Evolutionary conservation across 495 filamentous ascomycete species (phyloP).

Genomic region (Amphirosellinia nigrospora): DNA sequence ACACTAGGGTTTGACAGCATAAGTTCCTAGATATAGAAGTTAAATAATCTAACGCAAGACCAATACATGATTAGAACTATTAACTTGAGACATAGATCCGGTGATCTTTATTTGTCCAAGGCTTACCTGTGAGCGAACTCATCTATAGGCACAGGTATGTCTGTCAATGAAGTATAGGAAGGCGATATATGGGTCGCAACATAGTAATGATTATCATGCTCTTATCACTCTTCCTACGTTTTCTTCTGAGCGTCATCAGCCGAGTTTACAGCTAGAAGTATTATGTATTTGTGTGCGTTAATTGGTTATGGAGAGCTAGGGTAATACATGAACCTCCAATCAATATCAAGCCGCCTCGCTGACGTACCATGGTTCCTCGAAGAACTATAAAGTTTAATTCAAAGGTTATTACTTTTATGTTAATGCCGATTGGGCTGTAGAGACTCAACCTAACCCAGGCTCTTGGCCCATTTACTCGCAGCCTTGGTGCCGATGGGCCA

Average conservation of each 20-base stretch:
- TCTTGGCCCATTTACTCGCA: background rate
- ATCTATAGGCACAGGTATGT: background rate
- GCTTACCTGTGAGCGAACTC: background rate
- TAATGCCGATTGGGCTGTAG: background rate
- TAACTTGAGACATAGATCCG: background rate
- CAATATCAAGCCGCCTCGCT: background rate
- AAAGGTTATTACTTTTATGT: background rate
- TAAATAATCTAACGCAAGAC: background rate
- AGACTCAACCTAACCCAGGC: background rate
- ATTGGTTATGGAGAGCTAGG: background rate
- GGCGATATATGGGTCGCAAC: background rate
- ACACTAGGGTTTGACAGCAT: background rate
- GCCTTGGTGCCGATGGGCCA: background rate
- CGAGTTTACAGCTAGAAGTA: background rate
- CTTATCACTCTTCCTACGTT: background rate
- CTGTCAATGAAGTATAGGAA: background rate
- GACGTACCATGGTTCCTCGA: background rate
- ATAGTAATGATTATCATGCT: background rate
- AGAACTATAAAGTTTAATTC: background rate
- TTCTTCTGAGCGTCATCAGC: background rate
- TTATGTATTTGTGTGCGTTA: background rate
- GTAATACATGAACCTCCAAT: background rate
- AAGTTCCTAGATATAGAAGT: background rate
- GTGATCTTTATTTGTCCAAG: background rate
- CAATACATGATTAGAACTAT: background rate